Base-by-base conservation (phyloP, 768 basidiomycete species). In the Mycena indigotica region DNA sequence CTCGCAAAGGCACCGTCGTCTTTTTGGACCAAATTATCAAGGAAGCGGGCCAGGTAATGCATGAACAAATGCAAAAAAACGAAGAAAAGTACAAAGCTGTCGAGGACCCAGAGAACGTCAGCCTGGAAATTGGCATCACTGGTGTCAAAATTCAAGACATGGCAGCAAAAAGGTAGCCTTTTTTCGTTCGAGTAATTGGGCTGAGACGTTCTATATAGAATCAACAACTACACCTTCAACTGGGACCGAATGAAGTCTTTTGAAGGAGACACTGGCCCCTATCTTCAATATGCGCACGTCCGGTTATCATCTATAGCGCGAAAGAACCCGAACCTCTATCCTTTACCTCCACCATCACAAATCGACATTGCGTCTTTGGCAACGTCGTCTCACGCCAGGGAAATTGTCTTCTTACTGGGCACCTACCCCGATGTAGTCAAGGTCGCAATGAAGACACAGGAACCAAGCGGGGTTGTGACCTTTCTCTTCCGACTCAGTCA, bases 141-240 rank as follows among this genome's bases (percentile, higher is more conserved):
- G 94, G 93, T 2, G 89, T 99, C 64, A 98, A 98, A 78, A 95
- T 99, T 58, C 97, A 99, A 73, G 95, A 97, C 69, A 95, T 96
- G 93, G 83, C 89, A 40, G 93, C 93, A 15, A 96, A 93, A 72
- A 80, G 94, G 94, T 94, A 62, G 44, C 84, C 54, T 28, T 35
- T 44, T 53, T 24, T 58, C 55, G 26, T 52, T 21, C 52, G 46
- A 46, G 45, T 28, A 21, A 39, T 26, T 48, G 53, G 13, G 28
- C 28, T 51, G 5, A 53, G 57, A 24, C 40, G 16, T n/a, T 5
- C 8, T 38, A 19, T 50, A 4, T 62, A 96, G 95, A 59, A 90
- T 97, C 69, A 95, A 95, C 75, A 94, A 97, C 76, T 98, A 98
- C 76, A 88, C 83, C 1, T 99, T 97, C 76, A 91, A 94, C 73